Conservation (phyloP, 2,329 filamentous ascomycete genomes). For the Ceratocystis papillata region DNA sequence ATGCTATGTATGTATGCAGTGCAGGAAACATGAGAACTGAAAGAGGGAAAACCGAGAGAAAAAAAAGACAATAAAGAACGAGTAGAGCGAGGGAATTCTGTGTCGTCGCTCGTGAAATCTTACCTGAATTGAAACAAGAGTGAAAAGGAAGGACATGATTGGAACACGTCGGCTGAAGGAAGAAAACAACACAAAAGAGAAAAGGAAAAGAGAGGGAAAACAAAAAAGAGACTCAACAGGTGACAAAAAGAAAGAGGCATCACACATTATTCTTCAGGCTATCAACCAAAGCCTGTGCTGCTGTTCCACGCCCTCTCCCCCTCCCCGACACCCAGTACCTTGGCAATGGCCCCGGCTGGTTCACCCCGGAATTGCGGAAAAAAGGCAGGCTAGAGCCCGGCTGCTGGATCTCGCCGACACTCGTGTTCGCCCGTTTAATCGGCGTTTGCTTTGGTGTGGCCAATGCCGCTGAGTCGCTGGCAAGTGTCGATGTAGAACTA, state of each 20-base stretch:
- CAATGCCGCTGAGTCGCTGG: constrained; percentile 6
- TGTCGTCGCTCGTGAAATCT: constrained; percentile 9
- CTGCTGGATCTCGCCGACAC: constrained; percentile 1
- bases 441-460: constrained; percentile 11
- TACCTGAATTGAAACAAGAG: background rate
- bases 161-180: background rate
- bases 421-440: constrained; percentile 25
- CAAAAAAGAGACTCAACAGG: background rate
- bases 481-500: constrained; percentile 13
- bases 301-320: constrained; percentile 13
- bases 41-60: background rate
- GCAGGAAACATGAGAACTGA: background rate
- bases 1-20: constrained; percentile 14
- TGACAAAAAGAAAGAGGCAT: background rate
- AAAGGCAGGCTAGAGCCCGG: constrained; percentile 28
- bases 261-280: constrained; percentile 6
- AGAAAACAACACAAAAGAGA: background rate
- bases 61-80: constrained; percentile 5
- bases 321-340: constrained; percentile 42
- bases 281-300: constrained; percentile 18
- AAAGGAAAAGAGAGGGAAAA: background rate
- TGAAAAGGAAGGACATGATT: constrained; percentile 1
- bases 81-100: background rate
- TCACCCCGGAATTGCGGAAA: constrained; percentile 58
- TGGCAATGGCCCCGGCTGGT: constrained; percentile 63